Conservation (phyloP, 768 basidiomycete genomes). For the Naematelia encephala region DNA sequence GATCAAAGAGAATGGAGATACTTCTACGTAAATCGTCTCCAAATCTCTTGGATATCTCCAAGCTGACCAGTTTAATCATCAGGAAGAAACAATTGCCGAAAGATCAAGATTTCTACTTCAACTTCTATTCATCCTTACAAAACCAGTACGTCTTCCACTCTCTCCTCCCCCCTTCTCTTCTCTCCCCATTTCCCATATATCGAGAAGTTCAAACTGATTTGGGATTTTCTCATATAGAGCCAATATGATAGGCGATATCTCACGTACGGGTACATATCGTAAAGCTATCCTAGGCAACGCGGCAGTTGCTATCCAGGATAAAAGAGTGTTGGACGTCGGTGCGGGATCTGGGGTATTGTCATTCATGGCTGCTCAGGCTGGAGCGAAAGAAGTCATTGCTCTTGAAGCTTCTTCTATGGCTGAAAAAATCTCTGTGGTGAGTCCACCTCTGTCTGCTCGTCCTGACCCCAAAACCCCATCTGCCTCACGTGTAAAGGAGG, state of each 20-base stretch:
- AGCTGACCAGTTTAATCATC: neutral
- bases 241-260: constrained; percentile 49
- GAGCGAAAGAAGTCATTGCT: constrained; percentile 45
- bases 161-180: neutral
- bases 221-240: constrained; percentile 39
- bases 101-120: constrained; percentile 47
- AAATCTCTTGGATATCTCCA: neutral
- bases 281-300: constrained; percentile 49
- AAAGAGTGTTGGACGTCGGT: constrained; percentile 45
- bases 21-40: neutral
- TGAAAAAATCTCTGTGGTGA: constrained; percentile 43
- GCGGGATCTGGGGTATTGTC: constrained; percentile 48
- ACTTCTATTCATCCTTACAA: constrained; percentile 44
- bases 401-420: constrained; percentile 50
- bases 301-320: constrained; percentile 41
- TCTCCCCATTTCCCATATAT: no score
- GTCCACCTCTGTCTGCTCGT: no score
- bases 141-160: constrained; percentile 33
- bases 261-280: constrained; percentile 45
- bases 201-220: neutral
- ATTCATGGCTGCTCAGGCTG: constrained; percentile 49
- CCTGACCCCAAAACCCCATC: no score
- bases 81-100: constrained; percentile 22
- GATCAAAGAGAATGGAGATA: neutral
- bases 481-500: no score